Base-by-base conservation (phyloP, 2,329 filamentous ascomycete genomes). In the Aspergillus flavus region DNA sequence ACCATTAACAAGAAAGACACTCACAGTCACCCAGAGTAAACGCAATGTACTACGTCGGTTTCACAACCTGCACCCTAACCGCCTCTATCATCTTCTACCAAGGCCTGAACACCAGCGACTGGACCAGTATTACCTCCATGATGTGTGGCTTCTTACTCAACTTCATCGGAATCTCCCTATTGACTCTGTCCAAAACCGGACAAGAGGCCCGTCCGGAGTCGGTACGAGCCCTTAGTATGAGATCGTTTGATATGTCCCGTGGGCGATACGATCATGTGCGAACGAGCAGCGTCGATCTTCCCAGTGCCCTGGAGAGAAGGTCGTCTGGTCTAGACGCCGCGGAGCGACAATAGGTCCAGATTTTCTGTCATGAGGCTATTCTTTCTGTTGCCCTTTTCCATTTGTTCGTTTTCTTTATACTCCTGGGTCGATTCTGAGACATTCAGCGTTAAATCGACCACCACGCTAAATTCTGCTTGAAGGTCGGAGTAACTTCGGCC, bases 31-130 rank as follows among this genome's bases (percentile, higher is more conserved):
- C 12, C 71, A 96, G 93, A 75, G 94, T 97, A 61, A 97, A 97
- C 75, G 94, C 94, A 6, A 86, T 97, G 32, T 98, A 98, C 84
- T 98, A 98, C 78, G 94, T 98, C 58, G 97, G 93, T 2, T 98
- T 98, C 78, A 97, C 94, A 3, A 98, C 94, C 0, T 93, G 91
- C 65, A 98, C 94, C 9, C 88, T 98, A 46, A 91, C 92, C 77
- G 94, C 94, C 62, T 97, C 94, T 1, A 98, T 97, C 77, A 96
- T 97, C 73, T 89, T 98, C 58, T 98, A 97, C 82, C 89, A 89
- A 71, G 94, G 94, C 64, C 97, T 98, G 85, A 97, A 98, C 79
- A 98, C 94, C 6, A 92, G 92, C 57, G 92, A 96, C 71, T 86
- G 90, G 6, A 91, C 97, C 69, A 97, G 95, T 80, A 97, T 93